These are phyloP conservation scores for Edaphochlamys debaryana DNA, from an alignment of 139 green algal species.

Conservation along the genomic window DNA sequence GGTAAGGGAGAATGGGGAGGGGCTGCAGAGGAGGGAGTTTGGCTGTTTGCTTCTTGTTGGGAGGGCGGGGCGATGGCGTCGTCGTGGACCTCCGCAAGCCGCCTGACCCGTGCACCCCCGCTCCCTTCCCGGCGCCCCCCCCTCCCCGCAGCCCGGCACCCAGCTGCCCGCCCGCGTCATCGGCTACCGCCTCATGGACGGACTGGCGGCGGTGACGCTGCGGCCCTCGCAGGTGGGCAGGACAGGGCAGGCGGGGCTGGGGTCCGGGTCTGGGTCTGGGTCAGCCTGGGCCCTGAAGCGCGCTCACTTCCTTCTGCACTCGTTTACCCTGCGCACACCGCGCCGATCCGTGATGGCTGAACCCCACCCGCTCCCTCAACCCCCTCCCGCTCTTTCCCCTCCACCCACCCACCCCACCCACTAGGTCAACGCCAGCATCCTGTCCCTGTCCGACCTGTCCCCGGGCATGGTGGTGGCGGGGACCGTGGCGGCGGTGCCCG, in stretches of 20 bases:
- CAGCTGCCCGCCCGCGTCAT: slow-evolving; percentile 79
- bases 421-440: not conserved
- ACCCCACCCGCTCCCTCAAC: no score
- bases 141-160: slow-evolving; percentile 55
- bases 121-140: not conserved
- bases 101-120: no score
- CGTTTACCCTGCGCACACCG: no score
- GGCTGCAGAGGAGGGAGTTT: not conserved
- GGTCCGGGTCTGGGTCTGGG: not conserved
- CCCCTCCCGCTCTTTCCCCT: no score
- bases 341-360: no score
- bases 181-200: slow-evolving; percentile 86
- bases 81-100: no score
- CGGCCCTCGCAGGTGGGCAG: slow-evolving; percentile 46
- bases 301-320: no score
- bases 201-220: slow-evolving; percentile 70
- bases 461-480: slow-evolving; percentile 43
- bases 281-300: no score
- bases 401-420: no score
- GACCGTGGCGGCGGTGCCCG: slow-evolving; percentile 21
- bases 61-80: no score
- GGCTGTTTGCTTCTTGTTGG: no score
- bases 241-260: not conserved
- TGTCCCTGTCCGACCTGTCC: slow-evolving; percentile 28
- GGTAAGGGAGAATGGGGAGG: not conserved